phyloP scores from a whole-genome alignment of 2,329 filamentous ascomycete species.

The Coniochaeta ligniaria region DNA sequence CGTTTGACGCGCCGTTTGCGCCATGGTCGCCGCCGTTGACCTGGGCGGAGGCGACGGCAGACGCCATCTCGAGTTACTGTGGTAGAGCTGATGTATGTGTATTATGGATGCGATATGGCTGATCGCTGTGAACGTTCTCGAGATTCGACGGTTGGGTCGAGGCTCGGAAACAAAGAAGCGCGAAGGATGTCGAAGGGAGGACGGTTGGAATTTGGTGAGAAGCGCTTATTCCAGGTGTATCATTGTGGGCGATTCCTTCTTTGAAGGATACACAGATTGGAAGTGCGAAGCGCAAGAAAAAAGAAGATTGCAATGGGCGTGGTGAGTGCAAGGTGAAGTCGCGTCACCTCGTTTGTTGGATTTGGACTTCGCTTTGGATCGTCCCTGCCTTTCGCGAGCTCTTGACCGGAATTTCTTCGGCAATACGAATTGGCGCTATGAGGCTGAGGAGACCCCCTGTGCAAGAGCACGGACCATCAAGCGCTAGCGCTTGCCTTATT shows the following conservation, averaged over 20 bases:
- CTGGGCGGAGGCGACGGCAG: not conserved
- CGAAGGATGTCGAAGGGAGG: not conserved
- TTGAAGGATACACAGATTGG: not conserved
- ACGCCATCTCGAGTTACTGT: not conserved
- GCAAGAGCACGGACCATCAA: not conserved
- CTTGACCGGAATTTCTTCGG: not conserved
- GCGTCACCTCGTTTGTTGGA: not conserved
- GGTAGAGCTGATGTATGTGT: not conserved
- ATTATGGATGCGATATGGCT: not conserved
- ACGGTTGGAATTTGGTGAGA: not conserved
- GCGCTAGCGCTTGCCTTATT: not conserved
- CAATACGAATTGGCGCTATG: not conserved
- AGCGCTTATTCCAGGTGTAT: not conserved
- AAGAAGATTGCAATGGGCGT: not conserved
- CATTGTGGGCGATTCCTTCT: not conserved
- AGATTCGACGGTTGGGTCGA: not conserved
- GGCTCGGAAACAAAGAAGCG: not conserved
- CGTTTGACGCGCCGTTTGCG: conserved; percentile 31
- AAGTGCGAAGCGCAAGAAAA: not conserved
- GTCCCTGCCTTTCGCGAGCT: not conserved
- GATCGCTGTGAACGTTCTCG: not conserved
- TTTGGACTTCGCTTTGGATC: not conserved
- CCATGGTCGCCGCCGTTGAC: conserved; percentile 11
- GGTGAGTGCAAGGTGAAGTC: not conserved
- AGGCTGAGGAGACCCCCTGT: not conserved